Base-by-base conservation (phyloP, 768 basidiomycete genomes). In the Strobilomyces confusus region DNA sequence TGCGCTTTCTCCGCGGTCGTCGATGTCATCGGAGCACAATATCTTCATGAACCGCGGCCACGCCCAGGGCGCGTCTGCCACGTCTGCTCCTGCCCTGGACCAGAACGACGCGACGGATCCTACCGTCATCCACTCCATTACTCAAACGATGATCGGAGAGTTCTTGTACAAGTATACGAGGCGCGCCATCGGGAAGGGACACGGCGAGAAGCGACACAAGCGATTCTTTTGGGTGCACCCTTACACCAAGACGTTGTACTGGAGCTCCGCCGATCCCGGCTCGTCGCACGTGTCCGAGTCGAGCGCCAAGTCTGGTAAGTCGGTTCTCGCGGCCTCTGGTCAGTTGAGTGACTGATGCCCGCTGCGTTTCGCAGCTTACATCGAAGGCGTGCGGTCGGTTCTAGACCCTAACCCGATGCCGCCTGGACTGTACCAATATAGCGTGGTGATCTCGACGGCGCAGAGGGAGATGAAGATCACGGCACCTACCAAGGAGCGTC, bases 151-250 rank as follows among this genome's bases (percentile, higher is more conserved):
- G 97, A 98, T 98, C 60, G 95, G 97, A 46, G 95, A 98, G 76
- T 98, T 94, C 73, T 71, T 99, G 74, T 92, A 90, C 80, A 98
- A 98, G 77, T 98, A 99, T 72, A 98, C 95, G 9, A 80, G 95
- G 48, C 81, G 83, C 52, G 73, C 89, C 17, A 83, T 98, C 63
- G 92, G 94, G 22, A 95, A 90, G 71, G 94, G 92, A 13, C 81
- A 93, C 67, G 91, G 91, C 20, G 88, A 92, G 68, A 86, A 83
- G 68, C 77, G 95, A 48, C 97, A 99, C 72, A 86, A 84, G 69
- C 80, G 97, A 34, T 99, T 94, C 83, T 97, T 98, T 80, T 99
- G 97, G 97, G 86, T 99, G n/a, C 95, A 98, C 71, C 97, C 97
- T 19, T 99, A 98, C 68, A 98, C 95, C 37, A 92, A 92, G 76